Evolutionary conservation across 805 yeast species (phyloP).

Genomic region (Candida chilensis): DNA sequence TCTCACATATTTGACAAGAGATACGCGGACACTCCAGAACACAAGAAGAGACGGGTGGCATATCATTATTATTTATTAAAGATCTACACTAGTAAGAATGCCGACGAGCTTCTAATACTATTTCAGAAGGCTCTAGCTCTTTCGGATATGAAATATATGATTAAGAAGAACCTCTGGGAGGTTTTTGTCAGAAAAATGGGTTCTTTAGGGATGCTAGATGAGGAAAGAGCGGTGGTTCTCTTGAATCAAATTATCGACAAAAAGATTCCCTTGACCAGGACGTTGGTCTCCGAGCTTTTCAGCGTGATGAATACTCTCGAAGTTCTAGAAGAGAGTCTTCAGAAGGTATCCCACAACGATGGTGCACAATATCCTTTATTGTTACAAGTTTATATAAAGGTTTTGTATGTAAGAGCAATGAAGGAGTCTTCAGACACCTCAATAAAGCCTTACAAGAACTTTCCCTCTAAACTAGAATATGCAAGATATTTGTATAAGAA

Average conservation of each 20-base stretch:
- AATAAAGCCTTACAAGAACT: neutral
- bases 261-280: conserved; percentile 3
- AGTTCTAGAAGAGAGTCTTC: neutral
- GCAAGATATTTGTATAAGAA: neutral
- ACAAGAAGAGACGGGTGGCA: too few relatives aligned
- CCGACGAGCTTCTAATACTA: neutral
- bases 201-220: conserved; percentile 6
- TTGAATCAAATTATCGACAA: conserved; percentile 5
- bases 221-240: conserved; percentile 5
- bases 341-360: too few relatives aligned
- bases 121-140: neutral
- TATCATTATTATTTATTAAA: too few relatives aligned
- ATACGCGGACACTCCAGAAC: too few relatives aligned
- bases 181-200: conserved; percentile 7
- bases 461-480: neutral
- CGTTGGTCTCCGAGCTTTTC: conserved; percentile 4
- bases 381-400: too few relatives aligned
- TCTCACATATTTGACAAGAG: neutral
- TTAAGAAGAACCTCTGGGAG: conserved; percentile 9
- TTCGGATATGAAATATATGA: neutral
- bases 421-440: neutral
- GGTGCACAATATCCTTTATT: too few relatives aligned
- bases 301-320: conserved; percentile 2
- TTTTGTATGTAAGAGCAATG: neutral
- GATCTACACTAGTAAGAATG: neutral